Percentiles rank a stretch among this genome's conserved stretches.
These are phyloP conservation scores for Paraphaeosphaeria sporulosa DNA, from an alignment of 2,329 filamentous ascomycete species.

Conservation along the genomic window DNA sequence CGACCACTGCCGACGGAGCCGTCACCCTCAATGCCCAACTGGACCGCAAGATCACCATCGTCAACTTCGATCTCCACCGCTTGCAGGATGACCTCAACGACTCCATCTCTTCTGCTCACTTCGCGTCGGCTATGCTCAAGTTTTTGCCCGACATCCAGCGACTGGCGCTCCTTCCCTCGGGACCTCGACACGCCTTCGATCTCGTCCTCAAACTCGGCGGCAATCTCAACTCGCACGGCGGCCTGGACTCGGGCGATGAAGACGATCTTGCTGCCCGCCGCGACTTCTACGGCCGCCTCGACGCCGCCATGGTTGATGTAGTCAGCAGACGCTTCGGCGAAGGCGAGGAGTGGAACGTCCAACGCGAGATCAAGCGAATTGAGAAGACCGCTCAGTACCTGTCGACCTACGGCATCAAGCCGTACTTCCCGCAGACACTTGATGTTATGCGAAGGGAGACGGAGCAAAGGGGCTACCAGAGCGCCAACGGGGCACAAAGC, in stretches of 20 bases:
- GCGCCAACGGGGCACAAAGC: conserved; percentile 32
- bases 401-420: conserved; percentile 60
- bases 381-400: conserved; percentile 63
- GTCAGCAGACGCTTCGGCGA: conserved; percentile 60
- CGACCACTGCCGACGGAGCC: conserved; percentile 57
- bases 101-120: conserved; percentile 60
- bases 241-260: conserved; percentile 58
- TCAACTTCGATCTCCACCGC: conserved; percentile 65
- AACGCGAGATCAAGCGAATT: conserved; percentile 62
- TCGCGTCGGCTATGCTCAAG: conserved; percentile 62
- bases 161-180: conserved; percentile 56
- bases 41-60: conserved; percentile 65
- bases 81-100: conserved; percentile 64
- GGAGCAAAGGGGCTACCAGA: conserved; percentile 36
- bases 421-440: conserved; percentile 61
- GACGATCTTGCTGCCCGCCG: conserved; percentile 57
- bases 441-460: conserved; percentile 57
- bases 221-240: conserved; percentile 63
- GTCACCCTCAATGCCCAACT: conserved; percentile 63
- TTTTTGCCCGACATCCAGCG: conserved; percentile 62
- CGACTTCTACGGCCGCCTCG: conserved; percentile 59
- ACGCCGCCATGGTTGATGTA: conserved; percentile 61
- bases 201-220: conserved; percentile 63
- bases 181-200: conserved; percentile 61
- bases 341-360: conserved; percentile 60